Conservation (phyloP, 2,329 filamentous ascomycete genomes). For the Talaromyces albobiverticillius region DNA sequence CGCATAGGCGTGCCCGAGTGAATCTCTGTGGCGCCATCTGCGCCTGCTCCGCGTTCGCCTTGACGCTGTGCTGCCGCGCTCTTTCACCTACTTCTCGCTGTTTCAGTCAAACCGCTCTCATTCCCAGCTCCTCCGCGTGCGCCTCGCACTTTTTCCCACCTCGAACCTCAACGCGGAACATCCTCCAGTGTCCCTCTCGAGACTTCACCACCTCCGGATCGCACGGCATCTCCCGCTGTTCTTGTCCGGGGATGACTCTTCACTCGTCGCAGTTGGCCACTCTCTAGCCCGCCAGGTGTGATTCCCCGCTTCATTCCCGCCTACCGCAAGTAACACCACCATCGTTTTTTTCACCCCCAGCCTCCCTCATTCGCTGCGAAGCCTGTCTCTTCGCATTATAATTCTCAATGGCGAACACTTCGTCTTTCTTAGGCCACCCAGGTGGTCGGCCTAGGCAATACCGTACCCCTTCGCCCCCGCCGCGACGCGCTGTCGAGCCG, state of each 20-base stretch:
- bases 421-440: constrained; percentile 35
- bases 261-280: constrained; percentile 34
- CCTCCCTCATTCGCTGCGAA: constrained; percentile 18
- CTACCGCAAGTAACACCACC: constrained; percentile 29
- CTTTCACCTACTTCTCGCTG: constrained; percentile 12
- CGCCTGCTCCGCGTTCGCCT: constrained; percentile 12
- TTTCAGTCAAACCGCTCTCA: constrained; percentile 9
- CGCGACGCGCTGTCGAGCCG: constrained; percentile 45
- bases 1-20: neutral
- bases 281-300: constrained; percentile 41
- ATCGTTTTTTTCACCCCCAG: constrained; percentile 18
- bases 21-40: constrained; percentile 9
- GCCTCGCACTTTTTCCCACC: constrained; percentile 6
- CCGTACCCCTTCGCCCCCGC: constrained; percentile 47
- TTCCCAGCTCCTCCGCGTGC: constrained; percentile 5
- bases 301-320: constrained; percentile 40
- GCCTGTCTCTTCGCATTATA: constrained; percentile 12
- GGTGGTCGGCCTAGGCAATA: constrained; percentile 41
- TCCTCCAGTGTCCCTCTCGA: neutral
- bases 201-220: neutral
- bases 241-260: constrained; percentile 40
- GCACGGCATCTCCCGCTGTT: constrained; percentile 11
- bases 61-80: constrained; percentile 14
- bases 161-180: neutral
- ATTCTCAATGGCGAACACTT: constrained; percentile 36